Base-by-base conservation (phyloP, 129 eudicot genomes). In the Lactuca saligna region DNA sequence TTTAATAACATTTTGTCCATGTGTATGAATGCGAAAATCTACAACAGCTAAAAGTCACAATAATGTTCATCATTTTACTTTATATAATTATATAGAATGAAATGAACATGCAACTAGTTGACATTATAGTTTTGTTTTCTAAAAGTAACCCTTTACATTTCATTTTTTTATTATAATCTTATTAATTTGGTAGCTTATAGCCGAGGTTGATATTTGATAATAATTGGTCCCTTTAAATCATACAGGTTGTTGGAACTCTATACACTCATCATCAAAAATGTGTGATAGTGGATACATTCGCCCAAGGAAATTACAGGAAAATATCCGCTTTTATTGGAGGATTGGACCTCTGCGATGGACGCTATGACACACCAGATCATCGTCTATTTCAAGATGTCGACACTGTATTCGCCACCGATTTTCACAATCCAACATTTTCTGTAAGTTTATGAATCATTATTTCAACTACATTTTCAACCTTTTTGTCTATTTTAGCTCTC, bases 231-330 rank as follows among this genome's bases (percentile, higher is more conserved):
- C 48, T 12, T 34, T 56, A 68, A 55, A 68, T 76, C 75, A 17
- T 3, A 49, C 77, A 91, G 97, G 97, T 91, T 67, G 92, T 91
- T 61, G 97, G 97, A 65, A 91, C 95, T 25, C 77, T 87, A 53
- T 91, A 87, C 63, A 84, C 95, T 8, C 97, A 90, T 81, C 97
- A 90, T 64, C 97, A 90, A 76, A 90, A 90, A 70, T 90, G 97
- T 82, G 97, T 90, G 37, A 84, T 90, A 75, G 95, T 87, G 70
- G 97, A 90, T 69, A 78, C 97, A 54, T 84, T 85, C 81, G 89
- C 86, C 68, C 39, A 64, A 5, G 95, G 89, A 41, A 87, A 83
- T 53, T 81, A 85, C 83, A 74, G 97, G 75, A 90, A 87, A 74
- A 71, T 90, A 54, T 65, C 91, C 58, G 82, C 97, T 63, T 90